phyloP scores from a whole-genome alignment of 73 alveolate genomes.

The Paraurostyla sp. region DNA sequence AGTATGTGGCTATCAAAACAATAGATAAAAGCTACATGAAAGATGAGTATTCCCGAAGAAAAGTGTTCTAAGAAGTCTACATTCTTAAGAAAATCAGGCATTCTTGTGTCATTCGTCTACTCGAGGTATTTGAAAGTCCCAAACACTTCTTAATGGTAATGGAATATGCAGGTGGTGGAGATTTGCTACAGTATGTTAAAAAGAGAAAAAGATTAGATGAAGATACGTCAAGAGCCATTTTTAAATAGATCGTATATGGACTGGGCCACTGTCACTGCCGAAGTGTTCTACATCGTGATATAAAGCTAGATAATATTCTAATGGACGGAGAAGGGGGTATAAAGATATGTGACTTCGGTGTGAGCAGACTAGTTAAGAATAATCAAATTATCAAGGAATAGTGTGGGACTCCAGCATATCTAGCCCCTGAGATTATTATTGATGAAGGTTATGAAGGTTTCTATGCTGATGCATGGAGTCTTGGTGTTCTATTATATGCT shows the following conservation, averaged over 20 bases:
- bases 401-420: slow-evolving; percentile 95
- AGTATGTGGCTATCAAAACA: slow-evolving; percentile 97
- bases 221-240: slow-evolving; percentile 77
- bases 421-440: slow-evolving; percentile 93
- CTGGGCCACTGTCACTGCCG: slow-evolving; percentile 83
- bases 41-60: slow-evolving; percentile 94
- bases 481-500: slow-evolving; percentile 88
- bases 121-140: slow-evolving; percentile 81
- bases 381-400: slow-evolving; percentile 84
- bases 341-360: slow-evolving; percentile 98
- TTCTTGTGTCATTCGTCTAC: slow-evolving; percentile 80
- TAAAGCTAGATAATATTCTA: slow-evolving; percentile 87
- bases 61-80: slow-evolving; percentile 92
- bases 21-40: slow-evolving; percentile 93
- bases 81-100: slow-evolving; percentile 88
- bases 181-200: slow-evolving; percentile 70
- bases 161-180: slow-evolving; percentile 89
- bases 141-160: slow-evolving; percentile 77
- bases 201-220: slow-evolving; percentile 73
- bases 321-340: slow-evolving; percentile 87
- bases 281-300: slow-evolving; percentile 88
- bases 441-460: slow-evolving; percentile 91
- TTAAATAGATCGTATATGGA: slow-evolving; percentile 82
- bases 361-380: slow-evolving; percentile 81
- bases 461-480: slow-evolving; percentile 90